phyloP scores from a whole-genome alignment of 495 filamentous ascomycete species.

The Penicillium paradoxum region DNA sequence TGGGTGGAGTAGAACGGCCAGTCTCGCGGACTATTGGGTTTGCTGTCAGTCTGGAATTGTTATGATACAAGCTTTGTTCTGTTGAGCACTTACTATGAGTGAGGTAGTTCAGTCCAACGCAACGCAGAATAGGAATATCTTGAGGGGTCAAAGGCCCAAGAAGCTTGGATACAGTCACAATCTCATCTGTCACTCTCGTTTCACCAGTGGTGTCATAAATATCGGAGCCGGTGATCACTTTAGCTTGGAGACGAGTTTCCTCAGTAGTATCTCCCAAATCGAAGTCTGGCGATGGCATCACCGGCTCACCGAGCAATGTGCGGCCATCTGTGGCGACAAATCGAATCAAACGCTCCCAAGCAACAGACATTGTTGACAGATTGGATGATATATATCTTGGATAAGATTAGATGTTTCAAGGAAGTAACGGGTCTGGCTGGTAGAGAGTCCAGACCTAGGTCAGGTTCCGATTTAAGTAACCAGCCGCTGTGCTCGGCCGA shows the following conservation, averaged over 20 bases:
- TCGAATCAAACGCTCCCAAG: slow-evolving; percentile 46
- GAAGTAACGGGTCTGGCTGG: not conserved
- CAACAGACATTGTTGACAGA: slow-evolving; percentile 1
- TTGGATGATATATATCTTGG: no score
- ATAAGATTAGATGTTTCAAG: no score
- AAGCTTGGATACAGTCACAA: slow-evolving; percentile 28
- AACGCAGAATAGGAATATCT: slow-evolving; percentile 33
- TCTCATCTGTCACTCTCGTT: slow-evolving; percentile 29
- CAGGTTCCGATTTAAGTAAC: not conserved
- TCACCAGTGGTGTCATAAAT: slow-evolving; percentile 33
- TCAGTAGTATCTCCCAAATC: slow-evolving; percentile 34
- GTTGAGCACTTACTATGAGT: slow-evolving; percentile 33
- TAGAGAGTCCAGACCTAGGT: not conserved
- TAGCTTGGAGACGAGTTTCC: slow-evolving; percentile 31
- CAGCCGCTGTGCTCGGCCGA: not conserved
- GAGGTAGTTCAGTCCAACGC: slow-evolving; percentile 35
- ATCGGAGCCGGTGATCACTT: slow-evolving; percentile 32
- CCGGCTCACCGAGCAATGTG: slow-evolving; percentile 43
- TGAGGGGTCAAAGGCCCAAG: slow-evolving; percentile 28
- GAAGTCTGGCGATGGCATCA: slow-evolving; percentile 31
- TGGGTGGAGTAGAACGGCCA: slow-evolving; percentile 38
- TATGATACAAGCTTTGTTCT: not conserved
- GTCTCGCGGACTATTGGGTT: slow-evolving; percentile 39
- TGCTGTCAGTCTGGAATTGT: not conserved
- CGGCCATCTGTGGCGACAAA: slow-evolving; percentile 40